Conservation (phyloP, 768 basidiomycete genomes). For the Chlorophyllum brunneum region DNA sequence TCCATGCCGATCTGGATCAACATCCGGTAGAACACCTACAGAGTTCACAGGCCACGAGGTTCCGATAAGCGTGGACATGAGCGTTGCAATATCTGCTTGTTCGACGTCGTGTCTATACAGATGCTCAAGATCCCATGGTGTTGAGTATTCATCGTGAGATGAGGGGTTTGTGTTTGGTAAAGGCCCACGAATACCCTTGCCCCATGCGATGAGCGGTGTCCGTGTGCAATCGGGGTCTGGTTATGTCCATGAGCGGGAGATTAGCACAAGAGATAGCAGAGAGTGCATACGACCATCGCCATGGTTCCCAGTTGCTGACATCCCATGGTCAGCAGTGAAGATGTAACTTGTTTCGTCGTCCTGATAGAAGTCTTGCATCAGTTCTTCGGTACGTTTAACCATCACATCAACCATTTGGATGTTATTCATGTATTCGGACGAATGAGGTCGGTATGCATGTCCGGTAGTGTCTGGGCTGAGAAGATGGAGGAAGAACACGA, state of each 20-base stretch:
- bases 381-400: slow-evolving; percentile 58
- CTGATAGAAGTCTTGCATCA: slow-evolving; percentile 60
- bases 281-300: slow-evolving; percentile 75
- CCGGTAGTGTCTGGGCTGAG: slow-evolving; percentile 85
- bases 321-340: slow-evolving; percentile 89
- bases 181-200: slow-evolving; percentile 71
- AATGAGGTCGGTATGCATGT: slow-evolving; percentile 82
- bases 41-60: slow-evolving; percentile 77
- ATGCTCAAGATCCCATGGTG: slow-evolving; percentile 55
- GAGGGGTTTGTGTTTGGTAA: slow-evolving; percentile 49
- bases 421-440: slow-evolving; percentile 85
- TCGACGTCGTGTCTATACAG: slow-evolving; percentile 71
- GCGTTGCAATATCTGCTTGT: slow-evolving; percentile 76
- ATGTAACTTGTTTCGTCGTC: slow-evolving; percentile 71
- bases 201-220: slow-evolving; percentile 83
- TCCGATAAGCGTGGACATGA: slow-evolving; percentile 76
- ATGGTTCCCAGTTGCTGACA: slow-evolving; percentile 86
- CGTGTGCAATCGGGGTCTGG: slow-evolving; percentile 84
- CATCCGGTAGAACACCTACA: slow-evolving; percentile 77
- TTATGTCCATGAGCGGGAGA: neutral
- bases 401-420: slow-evolving; percentile 77
- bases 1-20: slow-evolving; percentile 55
- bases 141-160: slow-evolving; percentile 70
- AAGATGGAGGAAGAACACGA: slow-evolving; percentile 80
- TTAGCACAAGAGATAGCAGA: neutral